Base-by-base conservation (phyloP, 495 filamentous ascomycete genomes). In the Lophiotrema nucula region DNA sequence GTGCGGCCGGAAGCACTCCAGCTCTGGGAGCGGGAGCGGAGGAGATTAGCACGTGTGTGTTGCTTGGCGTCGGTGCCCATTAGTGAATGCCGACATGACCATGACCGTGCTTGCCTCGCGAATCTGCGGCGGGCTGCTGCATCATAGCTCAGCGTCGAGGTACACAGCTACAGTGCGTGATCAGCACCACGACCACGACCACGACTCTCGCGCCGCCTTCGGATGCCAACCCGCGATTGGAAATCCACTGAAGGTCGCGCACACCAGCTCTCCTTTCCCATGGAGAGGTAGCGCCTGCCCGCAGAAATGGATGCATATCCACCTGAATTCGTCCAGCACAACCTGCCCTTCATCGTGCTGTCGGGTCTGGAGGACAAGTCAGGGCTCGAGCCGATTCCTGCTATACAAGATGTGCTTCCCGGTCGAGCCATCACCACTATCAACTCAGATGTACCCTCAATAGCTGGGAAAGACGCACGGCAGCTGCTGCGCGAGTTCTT, bases 241-340 rank as follows among this genome's bases (percentile, higher is more conserved):
- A n/a, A n/a, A n/a, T n/a, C n/a, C n/a, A n/a, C n/a, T n/a, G n/a
- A n/a, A n/a, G n/a, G n/a, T n/a, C n/a, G n/a, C n/a, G n/a, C n/a
- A n/a, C n/a, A n/a, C n/a, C n/a, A n/a, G n/a, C n/a, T n/a, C n/a
- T n/a, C n/a, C n/a, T n/a, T n/a, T n/a, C n/a, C n/a, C 60, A 57
- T 63, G 60, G 60, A 61, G 60, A 58, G 52, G 42, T 53, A 56
- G 52, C 53, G 31, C 11, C 15, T 56, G 44, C 47, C 6, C 55
- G 1, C 35, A 44, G 54, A 41, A 24, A 96, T 96, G 91, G 90
- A 96, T 76, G 90, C 83, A 58, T 96, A 93, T 73, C 89, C 90
- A 35, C 69, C 78, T 62, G 83, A 85, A 67, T 92, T 90, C 73
- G 76, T 92, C 73, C 80, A 83, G 71, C 90, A 91, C 73, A 90